A percentile compares a stretch with the other conserved stretches of the same genome.
phyloP scores from a whole-genome alignment of 352 stramenopile genomes.

The Pythium pectinolyticum region DNA sequence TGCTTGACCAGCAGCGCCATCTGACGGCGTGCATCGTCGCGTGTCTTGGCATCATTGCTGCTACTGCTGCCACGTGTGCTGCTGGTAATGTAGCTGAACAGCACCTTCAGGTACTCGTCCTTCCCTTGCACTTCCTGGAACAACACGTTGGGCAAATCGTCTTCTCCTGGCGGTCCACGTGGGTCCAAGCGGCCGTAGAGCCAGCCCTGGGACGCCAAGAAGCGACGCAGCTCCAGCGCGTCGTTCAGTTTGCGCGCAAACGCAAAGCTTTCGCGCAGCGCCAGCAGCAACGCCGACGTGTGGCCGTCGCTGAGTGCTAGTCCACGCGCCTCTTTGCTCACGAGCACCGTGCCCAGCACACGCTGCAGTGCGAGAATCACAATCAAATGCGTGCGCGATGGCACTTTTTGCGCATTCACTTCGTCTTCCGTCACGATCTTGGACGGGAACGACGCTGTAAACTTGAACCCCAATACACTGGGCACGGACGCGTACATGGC shows the following conservation, averaged over 20 bases:
- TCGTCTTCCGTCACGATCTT: conserved; percentile 63
- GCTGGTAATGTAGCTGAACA: conserved; percentile 55
- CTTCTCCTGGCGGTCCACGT: conserved; percentile 25
- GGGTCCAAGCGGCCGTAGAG: conserved; percentile 52
- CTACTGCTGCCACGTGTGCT: too few relatives aligned
- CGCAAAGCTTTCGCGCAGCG: conserved; percentile 67
- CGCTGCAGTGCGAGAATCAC: conserved; percentile 68
- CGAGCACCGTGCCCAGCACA: conserved; percentile 67
- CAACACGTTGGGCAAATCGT: conserved; percentile 67
- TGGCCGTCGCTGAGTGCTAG: conserved; percentile 66
- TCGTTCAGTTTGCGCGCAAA: conserved; percentile 81
- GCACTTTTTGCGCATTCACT: conserved; percentile 53
- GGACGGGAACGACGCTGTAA: conserved; percentile 48
- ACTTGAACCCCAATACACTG: conserved; percentile 50
- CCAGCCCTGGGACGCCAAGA: conserved; percentile 44
- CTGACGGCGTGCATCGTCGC: conserved; percentile 63
- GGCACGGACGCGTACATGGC: conserved; percentile 72
- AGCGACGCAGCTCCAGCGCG: conserved; percentile 46
- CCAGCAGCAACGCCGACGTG: conserved; percentile 42
- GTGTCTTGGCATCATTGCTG: conserved; percentile 37
- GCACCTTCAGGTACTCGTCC: conserved; percentile 69
- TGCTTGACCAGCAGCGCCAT: conserved; percentile 69
- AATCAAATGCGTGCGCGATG: conserved; percentile 64
- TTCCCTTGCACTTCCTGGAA: conserved; percentile 78
- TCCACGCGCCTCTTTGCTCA: conserved; percentile 37